phyloP scores from a whole-genome alignment of 306 rosid species.

The Neltuma alba region DNA sequence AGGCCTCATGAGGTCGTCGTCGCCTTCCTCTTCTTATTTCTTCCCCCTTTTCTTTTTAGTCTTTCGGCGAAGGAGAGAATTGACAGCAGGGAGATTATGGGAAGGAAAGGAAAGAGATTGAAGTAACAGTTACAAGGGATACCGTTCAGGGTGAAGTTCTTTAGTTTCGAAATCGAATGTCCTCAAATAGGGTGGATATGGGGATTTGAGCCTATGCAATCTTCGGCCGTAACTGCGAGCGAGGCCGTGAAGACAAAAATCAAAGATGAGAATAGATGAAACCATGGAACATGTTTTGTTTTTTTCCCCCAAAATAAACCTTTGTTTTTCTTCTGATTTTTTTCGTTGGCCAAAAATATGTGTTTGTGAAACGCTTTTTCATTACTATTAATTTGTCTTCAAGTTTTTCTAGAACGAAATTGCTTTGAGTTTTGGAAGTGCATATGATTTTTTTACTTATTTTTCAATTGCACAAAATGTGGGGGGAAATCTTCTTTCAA shows the following conservation, averaged over 20 bases:
- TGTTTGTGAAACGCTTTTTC: not conserved
- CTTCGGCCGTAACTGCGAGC: not conserved
- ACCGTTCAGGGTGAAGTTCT: not conserved
- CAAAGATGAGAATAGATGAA: slow-evolving; percentile 22
- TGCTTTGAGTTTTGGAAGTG: not conserved
- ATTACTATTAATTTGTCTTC: not conserved
- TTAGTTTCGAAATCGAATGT: not conserved
- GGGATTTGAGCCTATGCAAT: not conserved
- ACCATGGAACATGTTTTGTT: not conserved
- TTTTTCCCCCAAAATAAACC: no score
- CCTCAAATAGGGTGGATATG: not conserved
- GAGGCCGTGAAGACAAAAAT: not conserved
- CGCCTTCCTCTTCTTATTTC: not conserved
- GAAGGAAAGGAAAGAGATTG: not conserved
- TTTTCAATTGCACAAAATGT: not conserved
- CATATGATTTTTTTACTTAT: not conserved
- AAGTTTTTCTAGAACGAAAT: not conserved
- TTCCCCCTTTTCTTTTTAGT: not conserved
- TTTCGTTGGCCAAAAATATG: not conserved
- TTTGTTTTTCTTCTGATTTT: not conserved
- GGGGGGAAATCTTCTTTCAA: not conserved
- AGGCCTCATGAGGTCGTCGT: slow-evolving; percentile 52
- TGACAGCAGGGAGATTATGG: not conserved
- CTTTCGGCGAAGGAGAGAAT: not conserved
- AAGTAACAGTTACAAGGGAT: not conserved